These are phyloP conservation scores for Globisporangium alternatum DNA, from an alignment of 352 stramenopile genomes.

Conservation along the genomic window DNA sequence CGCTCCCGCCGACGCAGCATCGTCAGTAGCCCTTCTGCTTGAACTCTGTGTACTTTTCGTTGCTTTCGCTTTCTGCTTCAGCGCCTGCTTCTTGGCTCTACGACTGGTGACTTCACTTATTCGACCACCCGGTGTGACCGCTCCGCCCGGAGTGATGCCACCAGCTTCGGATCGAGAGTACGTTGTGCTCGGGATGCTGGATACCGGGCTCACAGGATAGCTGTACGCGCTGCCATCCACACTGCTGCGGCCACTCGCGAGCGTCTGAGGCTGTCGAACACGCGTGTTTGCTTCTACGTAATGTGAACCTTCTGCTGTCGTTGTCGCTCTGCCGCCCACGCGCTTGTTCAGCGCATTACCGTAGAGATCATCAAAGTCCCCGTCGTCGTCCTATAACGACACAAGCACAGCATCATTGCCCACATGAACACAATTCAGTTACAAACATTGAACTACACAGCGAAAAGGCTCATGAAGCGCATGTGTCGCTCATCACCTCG, in stretches of 20 bases:
- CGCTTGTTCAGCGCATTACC: constrained; percentile 44
- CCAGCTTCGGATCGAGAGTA: constrained; percentile 13
- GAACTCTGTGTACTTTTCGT: constrained; percentile 11
- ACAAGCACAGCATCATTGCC: background rate
- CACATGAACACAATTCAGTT: background rate
- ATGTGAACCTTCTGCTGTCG: background rate
- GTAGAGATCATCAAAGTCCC: constrained; percentile 79
- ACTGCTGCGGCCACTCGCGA: constrained; percentile 4
- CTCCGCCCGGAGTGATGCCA: background rate
- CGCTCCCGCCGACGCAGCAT: background rate
- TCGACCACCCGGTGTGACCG: background rate
- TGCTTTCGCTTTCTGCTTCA: background rate
- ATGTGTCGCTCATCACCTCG: constrained; percentile 20
- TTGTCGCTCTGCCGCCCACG: constrained; percentile 1
- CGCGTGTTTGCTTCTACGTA: background rate
- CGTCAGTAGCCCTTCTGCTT: constrained; percentile 20
- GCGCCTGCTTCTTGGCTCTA: background rate
- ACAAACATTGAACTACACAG: background rate
- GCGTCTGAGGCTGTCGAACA: background rate
- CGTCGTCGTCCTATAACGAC: constrained; percentile 49
- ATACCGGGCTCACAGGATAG: constrained; percentile 16
- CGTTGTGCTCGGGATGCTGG: constrained; percentile 16
- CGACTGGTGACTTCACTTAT: background rate
- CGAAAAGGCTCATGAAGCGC: background rate
- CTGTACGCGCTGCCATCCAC: constrained; percentile 7